A percentile compares a stretch with the other conserved stretches of the same genome.
phyloP scores from a whole-genome alignment of 495 filamentous ascomycete species.

The Aspergillus ostianus region DNA sequence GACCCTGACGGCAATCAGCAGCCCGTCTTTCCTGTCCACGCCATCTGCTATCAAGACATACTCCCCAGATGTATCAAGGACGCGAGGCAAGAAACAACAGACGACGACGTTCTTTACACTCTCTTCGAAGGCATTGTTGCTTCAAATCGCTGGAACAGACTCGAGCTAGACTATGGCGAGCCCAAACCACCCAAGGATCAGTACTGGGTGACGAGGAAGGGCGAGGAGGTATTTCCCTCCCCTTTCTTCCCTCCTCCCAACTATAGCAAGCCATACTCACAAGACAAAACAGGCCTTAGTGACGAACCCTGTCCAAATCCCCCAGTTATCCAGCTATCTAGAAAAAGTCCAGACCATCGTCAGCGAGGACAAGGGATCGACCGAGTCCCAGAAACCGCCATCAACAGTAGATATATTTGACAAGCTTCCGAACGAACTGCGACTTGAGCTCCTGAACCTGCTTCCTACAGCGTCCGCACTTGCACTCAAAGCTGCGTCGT shows the following conservation, averaged over 20 bases:
- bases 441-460: background rate
- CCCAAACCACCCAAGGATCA: background rate
- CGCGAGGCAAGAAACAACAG: background rate
- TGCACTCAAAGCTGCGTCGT: background rate
- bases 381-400: background rate
- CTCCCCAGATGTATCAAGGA: background rate
- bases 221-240: slow-evolving; percentile 2
- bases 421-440: background rate
- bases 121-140: slow-evolving; percentile 1
- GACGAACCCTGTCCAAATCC: slow-evolving; percentile 1
- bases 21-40: slow-evolving; percentile 5
- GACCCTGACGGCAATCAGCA: background rate
- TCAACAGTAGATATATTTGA: background rate
- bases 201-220: background rate
- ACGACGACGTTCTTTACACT: background rate
- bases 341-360: background rate
- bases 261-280: background rate
- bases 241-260: background rate
- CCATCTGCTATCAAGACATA: slow-evolving; percentile 1
- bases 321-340: background rate
- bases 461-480: background rate
- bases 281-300: background rate
- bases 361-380: background rate
- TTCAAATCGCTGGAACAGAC: background rate
- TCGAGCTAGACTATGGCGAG: slow-evolving; percentile 2